Percentiles rank a stretch among this genome's conserved stretches.
phyloP scores from a whole-genome alignment of 306 rosid species.

The Sicyos baderoa region DNA sequence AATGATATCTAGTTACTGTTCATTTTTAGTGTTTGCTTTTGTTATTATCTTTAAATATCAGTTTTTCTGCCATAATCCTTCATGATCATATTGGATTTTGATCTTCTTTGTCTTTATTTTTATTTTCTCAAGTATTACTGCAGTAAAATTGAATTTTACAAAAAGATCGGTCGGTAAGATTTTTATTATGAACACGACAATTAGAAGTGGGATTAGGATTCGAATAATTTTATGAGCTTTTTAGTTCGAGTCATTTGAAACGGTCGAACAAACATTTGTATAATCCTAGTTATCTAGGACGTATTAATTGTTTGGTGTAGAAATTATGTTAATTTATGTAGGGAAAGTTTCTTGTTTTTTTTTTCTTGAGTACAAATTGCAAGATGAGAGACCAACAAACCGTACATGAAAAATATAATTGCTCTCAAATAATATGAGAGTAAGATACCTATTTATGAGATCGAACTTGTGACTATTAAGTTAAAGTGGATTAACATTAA shows the following conservation, averaged over 20 bases:
- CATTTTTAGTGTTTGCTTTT: constrained; percentile 13
- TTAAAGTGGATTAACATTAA: too few species aligned
- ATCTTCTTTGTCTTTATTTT: background rate
- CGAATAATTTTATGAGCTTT: background rate
- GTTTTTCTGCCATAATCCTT: background rate
- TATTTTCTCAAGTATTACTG: background rate
- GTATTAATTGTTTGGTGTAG: background rate
- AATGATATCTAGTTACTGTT: constrained; percentile 7
- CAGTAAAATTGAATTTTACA: background rate
- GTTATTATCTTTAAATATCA: background rate
- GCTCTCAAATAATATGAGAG: too few species aligned
- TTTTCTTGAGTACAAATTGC: too few species aligned
- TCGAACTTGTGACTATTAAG: too few species aligned
- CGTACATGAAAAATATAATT: too few species aligned
- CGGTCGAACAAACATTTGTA: background rate
- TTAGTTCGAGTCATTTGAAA: background rate
- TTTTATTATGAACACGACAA: background rate
- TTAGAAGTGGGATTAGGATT: background rate
- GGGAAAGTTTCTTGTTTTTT: too few species aligned
- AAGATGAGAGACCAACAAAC: too few species aligned
- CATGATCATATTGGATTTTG: background rate
- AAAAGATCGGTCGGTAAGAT: background rate
- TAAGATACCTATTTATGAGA: too few species aligned
- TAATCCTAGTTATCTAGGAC: background rate
- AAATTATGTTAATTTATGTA: background rate